Base-by-base conservation (phyloP, 352 stramenopile species). In the Labyrinthula sp. region DNA sequence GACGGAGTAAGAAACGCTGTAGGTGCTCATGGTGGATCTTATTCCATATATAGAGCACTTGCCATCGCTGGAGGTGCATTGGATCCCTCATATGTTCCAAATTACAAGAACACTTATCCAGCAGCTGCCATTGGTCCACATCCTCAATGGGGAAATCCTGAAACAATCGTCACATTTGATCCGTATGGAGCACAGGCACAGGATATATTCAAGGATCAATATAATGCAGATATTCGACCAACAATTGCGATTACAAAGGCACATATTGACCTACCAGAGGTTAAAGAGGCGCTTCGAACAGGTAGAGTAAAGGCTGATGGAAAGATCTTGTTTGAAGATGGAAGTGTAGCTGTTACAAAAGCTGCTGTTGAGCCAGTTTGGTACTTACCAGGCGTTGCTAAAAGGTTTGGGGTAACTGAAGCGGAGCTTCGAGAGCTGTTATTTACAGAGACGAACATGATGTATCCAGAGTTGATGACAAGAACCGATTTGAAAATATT, bases 381-480 rank as follows among this genome's bases (percentile, higher is more conserved):
- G 89, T 95, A 97, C 60, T 71, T 98, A 27, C 89, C 89, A 4
- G 89, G 90, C 55, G 82, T 98, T 41, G 87, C 89, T 33, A 82
- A 91, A 57, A 81, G 89, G 40, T 98, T 98, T 62, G 87, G 89
- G 61, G 92, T 80, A 40, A 87, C 80, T 1, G 88, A 97, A 59
- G 58, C 66, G 3, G 74, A 89, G 52, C 64, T 98, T 27, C 80
- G 89, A 27, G 78, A 95, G 60, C 74, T 82, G 28, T 92, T 98
- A 38, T 98, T 98, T 67, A 77, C 88, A 40, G 89, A 96, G 68
- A 97, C 87, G 26, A 96, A 96, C 64, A 89, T 89, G 54, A 98
- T 98, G 87, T 97, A 97, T 62, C 89, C 89, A 2, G 89, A 98
- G 65, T 62, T 98, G 3, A 85, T 98, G 47, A 97, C 89, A 9